Conservation (phyloP, 495 filamentous ascomycete genomes). For the Cercophora samala region DNA sequence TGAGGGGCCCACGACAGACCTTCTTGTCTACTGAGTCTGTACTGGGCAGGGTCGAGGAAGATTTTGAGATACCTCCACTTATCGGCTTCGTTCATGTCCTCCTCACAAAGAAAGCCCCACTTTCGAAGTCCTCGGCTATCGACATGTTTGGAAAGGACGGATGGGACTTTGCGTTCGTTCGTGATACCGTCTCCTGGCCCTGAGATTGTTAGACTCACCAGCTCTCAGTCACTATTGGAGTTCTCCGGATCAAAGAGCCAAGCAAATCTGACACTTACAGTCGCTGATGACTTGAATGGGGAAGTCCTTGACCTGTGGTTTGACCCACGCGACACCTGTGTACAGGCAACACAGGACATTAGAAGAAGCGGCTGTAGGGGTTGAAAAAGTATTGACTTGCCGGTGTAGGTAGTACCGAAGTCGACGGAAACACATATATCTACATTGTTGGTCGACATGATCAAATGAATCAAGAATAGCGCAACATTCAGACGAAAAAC, state of each 20-base stretch:
- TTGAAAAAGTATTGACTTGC: not conserved
- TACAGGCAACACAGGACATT: too few species aligned
- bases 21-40: conserved; percentile 37
- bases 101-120: conserved; percentile 59
- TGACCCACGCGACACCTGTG: conserved; percentile 55
- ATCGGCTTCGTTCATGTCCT: conserved; percentile 35
- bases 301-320: conserved; percentile 29
- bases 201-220: too few species aligned
- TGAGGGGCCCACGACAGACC: conserved; percentile 32
- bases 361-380: too few species aligned
- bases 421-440: not conserved
- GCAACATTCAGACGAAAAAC: too few species aligned
- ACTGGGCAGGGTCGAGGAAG: conserved; percentile 47
- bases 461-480: too few species aligned
- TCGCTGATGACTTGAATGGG: conserved; percentile 56
- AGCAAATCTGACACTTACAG: too few species aligned
- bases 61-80: conserved; percentile 57
- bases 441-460: too few species aligned
- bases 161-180: conserved; percentile 60
- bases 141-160: conserved; percentile 51
- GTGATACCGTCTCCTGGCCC: conserved; percentile 51
- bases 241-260: too few species aligned
- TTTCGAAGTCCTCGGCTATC: conserved; percentile 26
- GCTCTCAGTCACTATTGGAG: too few species aligned
- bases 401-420: not conserved